Evolutionary conservation across 2,329 filamentous ascomycete species (phyloP), one percentile per base, ranked within the genome.

Genomic region (Colletotrichum sp.): DNA sequence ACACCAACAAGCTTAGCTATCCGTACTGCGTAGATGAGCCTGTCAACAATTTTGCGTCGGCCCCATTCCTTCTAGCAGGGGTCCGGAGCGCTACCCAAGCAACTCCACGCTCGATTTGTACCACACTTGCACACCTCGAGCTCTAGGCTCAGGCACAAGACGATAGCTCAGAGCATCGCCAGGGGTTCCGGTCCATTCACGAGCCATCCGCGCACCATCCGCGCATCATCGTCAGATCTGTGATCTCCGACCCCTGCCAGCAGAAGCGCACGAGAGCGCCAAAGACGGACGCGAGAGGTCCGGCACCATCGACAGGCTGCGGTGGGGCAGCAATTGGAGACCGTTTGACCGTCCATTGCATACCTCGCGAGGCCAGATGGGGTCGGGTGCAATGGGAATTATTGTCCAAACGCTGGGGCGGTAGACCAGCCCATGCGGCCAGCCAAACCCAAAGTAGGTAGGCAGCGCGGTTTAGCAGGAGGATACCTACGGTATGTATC

Each of bases 371-470:
- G 38, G 8, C 38, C 18, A 48, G 38, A 48, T n/a, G 38, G 18
- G 38, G 38, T 48, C 43, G 43, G 43, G 43, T 21, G 56, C 21
- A 26, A 28, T 18, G 18, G 32, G 43, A 21, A 3, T 26, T 26
- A 18, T 13, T 21, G 43, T 48, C 18, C 18, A 48, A 34, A 48
- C 13, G 55, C 48, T 34, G 67, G 59, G 61, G 62, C 69, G 62
- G 36, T n/a, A 63, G 52, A 38, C 30, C 62, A 64, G 63, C 63
- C 55, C 69, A 73, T 58, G 69, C 69, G 56, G 73, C 73, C 69
- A 68, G 28, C 43, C 72, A 38, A 62, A 63, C 38, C 68, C 66
- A 72, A 67, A 43, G 38, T 43, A 43, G 38, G 38, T 43, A n/a
- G 36, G 52, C 64, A 62, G 38, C 43, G 26, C 38, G 59, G 58